Conservation (phyloP, 2,329 filamentous ascomycete genomes). For the Nannizzia gypsea region DNA sequence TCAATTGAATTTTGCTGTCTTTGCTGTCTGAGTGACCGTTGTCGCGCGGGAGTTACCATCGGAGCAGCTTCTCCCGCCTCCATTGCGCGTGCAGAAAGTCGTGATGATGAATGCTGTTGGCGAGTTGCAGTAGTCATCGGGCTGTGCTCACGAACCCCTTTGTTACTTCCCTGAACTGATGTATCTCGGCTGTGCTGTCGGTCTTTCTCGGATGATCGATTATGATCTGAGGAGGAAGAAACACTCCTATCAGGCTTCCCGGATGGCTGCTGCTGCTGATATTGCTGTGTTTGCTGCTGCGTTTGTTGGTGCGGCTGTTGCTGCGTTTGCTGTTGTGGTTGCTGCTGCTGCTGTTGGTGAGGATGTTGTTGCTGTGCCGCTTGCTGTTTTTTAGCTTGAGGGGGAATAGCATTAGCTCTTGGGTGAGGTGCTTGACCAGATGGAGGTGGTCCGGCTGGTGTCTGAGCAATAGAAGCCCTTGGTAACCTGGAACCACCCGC, state of each 20-base stretch:
- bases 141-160: constrained; percentile 34
- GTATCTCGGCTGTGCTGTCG: constrained; percentile 34
- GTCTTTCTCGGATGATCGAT: constrained; percentile 38
- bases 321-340: constrained; percentile 29
- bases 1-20: constrained; percentile 57
- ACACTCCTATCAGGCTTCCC: constrained; percentile 36
- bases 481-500: constrained; percentile 46
- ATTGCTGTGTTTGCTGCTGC: background rate
- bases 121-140: constrained; percentile 43
- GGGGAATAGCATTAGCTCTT: constrained; percentile 34
- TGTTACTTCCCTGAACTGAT: constrained; percentile 26
- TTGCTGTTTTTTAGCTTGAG: constrained; percentile 8
- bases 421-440: constrained; percentile 52
- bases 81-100: constrained; percentile 33
- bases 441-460: constrained; percentile 52
- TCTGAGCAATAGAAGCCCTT: constrained; percentile 47
- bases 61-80: constrained; percentile 37
- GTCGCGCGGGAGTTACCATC: constrained; percentile 33
- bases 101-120: constrained; percentile 39
- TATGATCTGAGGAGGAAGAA: constrained; percentile 33
- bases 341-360: background rate
- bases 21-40: constrained; percentile 45
- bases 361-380: constrained; percentile 28
- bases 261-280: constrained; percentile 33
- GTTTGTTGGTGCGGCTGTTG: constrained; percentile 29